Evolutionary conservation across 176 grass and related monocot genomes (phyloP), one percentile per base, ranked within the genome.

Genomic region (Metroxylon sagu): DNA sequence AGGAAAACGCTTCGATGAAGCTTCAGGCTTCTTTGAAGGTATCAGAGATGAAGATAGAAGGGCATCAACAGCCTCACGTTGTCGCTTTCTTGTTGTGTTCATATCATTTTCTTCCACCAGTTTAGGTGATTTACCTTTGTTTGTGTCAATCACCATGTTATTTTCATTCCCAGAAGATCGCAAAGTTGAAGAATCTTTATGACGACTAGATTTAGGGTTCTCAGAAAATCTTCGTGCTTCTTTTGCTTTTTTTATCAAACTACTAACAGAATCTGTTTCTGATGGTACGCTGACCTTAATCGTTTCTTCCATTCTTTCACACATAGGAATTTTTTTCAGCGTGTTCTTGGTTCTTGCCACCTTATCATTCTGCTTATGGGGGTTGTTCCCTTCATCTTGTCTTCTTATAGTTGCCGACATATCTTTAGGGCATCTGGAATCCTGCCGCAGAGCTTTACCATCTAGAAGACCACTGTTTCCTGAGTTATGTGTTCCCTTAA

Each of bases 1-100:
- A 18, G 56, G 57, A 72, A 25, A 7, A 67, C 14, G n/a, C 50
- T 66, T 84, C 12, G 61, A 80, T 16, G 70, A 53, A 21, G 7
- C 2, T 35, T 52, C 14, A 68, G 67, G 76, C 52, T 89, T 89
- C 54, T 74, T 95, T 54, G 83, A 82, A 21, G 87, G 75, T 74
- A 97, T 85, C 71, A 97, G 69, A 64, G 80, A 74, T 57, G 86
- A 85, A 18, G 86, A 70, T 74, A 97, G 78, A 49, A 97, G 56
- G 16, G 76, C 84, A 19, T 90, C 78, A 4, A 97, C 53, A 27
- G 80, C 87, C 66, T 88, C 92, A 28, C 92, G 76, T 61, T 66
- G 72, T 29, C 84, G 78, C 76, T 97, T 97, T 62, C 92, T 88
- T 59, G 62, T 59, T 52, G 78, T 76, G 80, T 77, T 80, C 52